A percentile compares a stretch with the other conserved stretches of the same genome.
phyloP scores from a whole-genome alignment of 495 filamentous ascomycete species.

The Lepraria neglecta region DNA sequence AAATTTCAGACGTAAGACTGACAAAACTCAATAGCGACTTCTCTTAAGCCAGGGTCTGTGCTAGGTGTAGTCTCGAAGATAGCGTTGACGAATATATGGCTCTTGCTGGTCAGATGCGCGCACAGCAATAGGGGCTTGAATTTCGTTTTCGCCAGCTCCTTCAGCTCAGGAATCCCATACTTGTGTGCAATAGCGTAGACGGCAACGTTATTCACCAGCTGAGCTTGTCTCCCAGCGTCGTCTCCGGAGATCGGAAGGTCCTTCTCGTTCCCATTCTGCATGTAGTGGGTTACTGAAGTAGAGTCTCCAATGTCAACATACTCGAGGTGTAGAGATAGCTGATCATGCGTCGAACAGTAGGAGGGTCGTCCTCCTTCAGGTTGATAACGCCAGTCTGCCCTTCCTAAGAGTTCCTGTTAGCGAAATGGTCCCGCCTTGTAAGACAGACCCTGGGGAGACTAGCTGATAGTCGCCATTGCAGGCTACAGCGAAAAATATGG shows the following conservation, averaged over 20 bases:
- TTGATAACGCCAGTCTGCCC: not conserved
- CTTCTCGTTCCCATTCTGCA: not conserved
- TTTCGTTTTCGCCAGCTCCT: constrained; percentile 5
- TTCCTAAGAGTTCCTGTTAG: not conserved
- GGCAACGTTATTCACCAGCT: constrained; percentile 14
- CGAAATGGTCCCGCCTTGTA: too few relatives aligned
- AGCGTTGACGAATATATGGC: not conserved
- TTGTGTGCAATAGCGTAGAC: constrained; percentile 16
- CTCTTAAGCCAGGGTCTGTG: constrained; percentile 3
- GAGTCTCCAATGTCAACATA: constrained; percentile 11
- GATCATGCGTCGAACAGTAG: constrained; percentile 13
- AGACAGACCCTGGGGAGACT: too few relatives aligned
- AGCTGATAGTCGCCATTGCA: constrained; percentile 32
- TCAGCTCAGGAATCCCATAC: constrained; percentile 2
- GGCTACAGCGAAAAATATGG: constrained; percentile 30
- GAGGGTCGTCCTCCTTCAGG: constrained; percentile 10
- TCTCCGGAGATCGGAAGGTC: not conserved
- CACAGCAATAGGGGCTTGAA: not conserved
- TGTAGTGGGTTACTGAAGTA: not conserved
- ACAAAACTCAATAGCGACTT: not conserved
- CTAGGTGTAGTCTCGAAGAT: constrained; percentile 7
- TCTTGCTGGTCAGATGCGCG: not conserved
- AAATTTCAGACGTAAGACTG: not conserved
- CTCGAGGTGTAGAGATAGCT: constrained; percentile 11
- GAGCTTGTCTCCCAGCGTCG: not conserved